Conservation (phyloP, 306 rosid genomes). For the Lupinus albus region DNA sequence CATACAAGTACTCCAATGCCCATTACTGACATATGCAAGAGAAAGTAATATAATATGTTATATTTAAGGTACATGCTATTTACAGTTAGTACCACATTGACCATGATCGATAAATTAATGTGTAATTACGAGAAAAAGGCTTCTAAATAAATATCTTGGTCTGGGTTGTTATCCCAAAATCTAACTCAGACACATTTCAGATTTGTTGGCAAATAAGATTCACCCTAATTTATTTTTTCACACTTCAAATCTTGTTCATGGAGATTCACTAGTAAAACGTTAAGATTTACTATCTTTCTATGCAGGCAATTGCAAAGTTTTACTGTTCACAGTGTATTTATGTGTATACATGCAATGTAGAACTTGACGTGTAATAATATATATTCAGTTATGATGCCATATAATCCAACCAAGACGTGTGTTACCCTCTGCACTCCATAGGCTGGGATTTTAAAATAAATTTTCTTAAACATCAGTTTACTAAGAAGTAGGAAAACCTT, state of each 20-base stretch:
- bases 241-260: neutral
- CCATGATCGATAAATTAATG: neutral
- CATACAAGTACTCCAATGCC: no score
- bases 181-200: neutral
- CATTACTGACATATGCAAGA: no score
- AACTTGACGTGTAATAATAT: neutral
- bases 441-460: neutral
- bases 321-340: neutral
- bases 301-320: neutral
- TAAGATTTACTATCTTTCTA: neutral
- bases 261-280: neutral
- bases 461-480: constrained; percentile 19
- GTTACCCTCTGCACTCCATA: constrained; percentile 7
- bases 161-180: neutral
- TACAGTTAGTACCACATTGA: no score
- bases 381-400: neutral
- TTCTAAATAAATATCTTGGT: neutral
- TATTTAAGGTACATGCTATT: no score
- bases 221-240: constrained; percentile 1
- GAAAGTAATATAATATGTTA: no score
- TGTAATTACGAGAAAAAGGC: neutral
- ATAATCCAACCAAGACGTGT: constrained; percentile 2
- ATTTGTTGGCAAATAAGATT: neutral
- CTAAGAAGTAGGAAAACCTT: constrained; percentile 54
- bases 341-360: neutral